These are phyloP conservation scores for Sicyos edulis DNA, from an alignment of 306 rosid species.

Conservation along the genomic window DNA sequence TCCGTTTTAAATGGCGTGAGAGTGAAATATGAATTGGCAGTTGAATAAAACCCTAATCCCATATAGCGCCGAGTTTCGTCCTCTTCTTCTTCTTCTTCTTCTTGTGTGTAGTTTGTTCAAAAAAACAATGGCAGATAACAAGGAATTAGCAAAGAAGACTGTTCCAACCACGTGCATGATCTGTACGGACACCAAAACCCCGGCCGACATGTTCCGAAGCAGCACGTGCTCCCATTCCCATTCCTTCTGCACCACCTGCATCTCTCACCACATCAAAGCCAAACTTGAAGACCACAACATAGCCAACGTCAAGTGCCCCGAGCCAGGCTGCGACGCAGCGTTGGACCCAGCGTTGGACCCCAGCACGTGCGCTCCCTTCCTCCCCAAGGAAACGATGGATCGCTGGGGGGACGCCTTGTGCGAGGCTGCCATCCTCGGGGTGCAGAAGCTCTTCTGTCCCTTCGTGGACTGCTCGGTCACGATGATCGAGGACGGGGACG, in stretches of 20 bases:
- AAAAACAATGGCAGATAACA: too few species aligned
- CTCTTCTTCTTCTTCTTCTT: too few species aligned
- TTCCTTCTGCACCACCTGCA: slow-evolving; percentile 40
- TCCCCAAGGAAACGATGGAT: slow-evolving; percentile 45
- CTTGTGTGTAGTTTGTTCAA: too few species aligned
- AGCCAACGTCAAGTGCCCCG: slow-evolving; percentile 44
- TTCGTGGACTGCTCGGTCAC: slow-evolving; percentile 50
- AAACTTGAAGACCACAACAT: slow-evolving; percentile 34
- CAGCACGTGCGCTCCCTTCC: slow-evolving; percentile 20
- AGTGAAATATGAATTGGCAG: too few species aligned
- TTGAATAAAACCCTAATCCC: too few species aligned
- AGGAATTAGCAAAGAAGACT: not conserved
- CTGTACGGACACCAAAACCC: slow-evolving; percentile 45
- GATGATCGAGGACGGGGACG: slow-evolving; percentile 37
- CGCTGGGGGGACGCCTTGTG: slow-evolving; percentile 50
- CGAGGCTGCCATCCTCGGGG: slow-evolving; percentile 36
- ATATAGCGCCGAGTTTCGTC: too few species aligned
- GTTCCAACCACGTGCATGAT: slow-evolving; percentile 30
- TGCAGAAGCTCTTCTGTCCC: slow-evolving; percentile 43
- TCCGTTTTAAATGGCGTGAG: too few species aligned
- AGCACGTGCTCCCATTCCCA: slow-evolving; percentile 43
- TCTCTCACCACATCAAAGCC: slow-evolving; percentile 31
- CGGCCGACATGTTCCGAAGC: slow-evolving; percentile 36
- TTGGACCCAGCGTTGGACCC: slow-evolving; percentile 44
- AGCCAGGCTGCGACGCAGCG: slow-evolving; percentile 34